Evolutionary conservation across 164 flowering plant genomes (phyloP).

Genomic region (Umbilicus rupestris): DNA sequence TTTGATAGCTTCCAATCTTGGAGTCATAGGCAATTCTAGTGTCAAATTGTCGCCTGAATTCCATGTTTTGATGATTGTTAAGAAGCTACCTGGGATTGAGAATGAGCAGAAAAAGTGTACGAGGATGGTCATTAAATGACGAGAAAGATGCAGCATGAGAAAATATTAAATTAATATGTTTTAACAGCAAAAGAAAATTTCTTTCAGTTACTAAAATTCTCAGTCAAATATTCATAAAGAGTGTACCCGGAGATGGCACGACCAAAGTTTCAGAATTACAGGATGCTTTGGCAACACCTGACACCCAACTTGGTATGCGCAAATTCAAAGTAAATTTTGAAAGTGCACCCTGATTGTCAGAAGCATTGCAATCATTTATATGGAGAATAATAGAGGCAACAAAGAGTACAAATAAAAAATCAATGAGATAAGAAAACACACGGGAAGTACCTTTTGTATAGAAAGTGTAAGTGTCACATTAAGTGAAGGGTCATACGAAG

Average conservation of each 20-base stretch:
- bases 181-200: not conserved
- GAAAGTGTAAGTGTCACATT: slow-evolving; percentile 41
- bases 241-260: slow-evolving; percentile 53
- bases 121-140: not conserved
- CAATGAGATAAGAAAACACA: not conserved
- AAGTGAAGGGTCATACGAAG: slow-evolving; percentile 58
- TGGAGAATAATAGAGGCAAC: not conserved
- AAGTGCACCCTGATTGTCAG: slow-evolving; percentile 23
- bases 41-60: slow-evolving; percentile 37
- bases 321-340: slow-evolving; percentile 44
- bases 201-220: not conserved
- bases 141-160: not conserved
- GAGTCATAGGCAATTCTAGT: slow-evolving; percentile 45
- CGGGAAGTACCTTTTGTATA: slow-evolving; percentile 27
- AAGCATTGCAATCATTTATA: not conserved
- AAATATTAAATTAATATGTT: not conserved
- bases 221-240: not conserved
- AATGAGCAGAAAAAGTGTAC: not conserved
- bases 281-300: slow-evolving; percentile 35
- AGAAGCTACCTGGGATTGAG: slow-evolving; percentile 49
- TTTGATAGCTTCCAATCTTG: slow-evolving; percentile 64
- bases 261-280: slow-evolving; percentile 39
- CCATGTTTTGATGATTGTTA: slow-evolving; percentile 53
- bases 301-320: slow-evolving; percentile 73
- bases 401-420: not conserved